Base-by-base conservation (phyloP, 177 flowering plant genomes). In the Tripterygium wilfordii region DNA sequence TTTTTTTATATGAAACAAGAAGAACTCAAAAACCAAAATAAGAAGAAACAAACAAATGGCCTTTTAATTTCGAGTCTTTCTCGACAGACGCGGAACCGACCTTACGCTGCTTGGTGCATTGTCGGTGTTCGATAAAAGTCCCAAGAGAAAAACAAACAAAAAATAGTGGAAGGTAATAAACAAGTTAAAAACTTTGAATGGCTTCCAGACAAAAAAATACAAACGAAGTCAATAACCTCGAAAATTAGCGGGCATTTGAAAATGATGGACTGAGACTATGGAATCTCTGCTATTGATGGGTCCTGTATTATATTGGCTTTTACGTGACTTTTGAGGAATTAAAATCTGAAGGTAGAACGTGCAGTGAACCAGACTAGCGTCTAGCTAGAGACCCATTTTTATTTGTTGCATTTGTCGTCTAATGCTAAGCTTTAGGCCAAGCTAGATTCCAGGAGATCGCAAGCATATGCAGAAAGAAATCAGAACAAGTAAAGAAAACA, bases 381-480 rank as follows among this genome's bases (percentile, higher is more conserved):
- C 27, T 20, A 32, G 16, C 52, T 3, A 37, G 51, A 18, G 42
- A 38, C 42, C 18, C 42, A 10, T 20, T 3, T 13, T 38, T 2
- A 1, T 29, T 19, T 40, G 36, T 33, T 27, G 19, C 42, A 42
- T 41, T 62, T 75, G 71, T 68, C 72, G 47, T 61, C 49, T 63
- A 32, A 50, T 45, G 23, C 17, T 10, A 45, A 39, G 49, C n/a
- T 9, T 19, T 44, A 18, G 38, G 51, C 46, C 39, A 49, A 26
- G 40, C 8, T 27, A 40, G 66, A 69, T 64, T 69, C 74, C 49
- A 29, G 22, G 14, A 23, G 28, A 26, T 31, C 40, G 46, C 43
- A 47, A 15, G 26, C 14, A 45, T 33, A 22, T 39, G 48, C 23
- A 42, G 18, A 32, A 26, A 37, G 8, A 21, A 9, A 38, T 28